Base-by-base conservation (phyloP, 768 basidiomycete species). In the Pisolithus tinctorius region DNA sequence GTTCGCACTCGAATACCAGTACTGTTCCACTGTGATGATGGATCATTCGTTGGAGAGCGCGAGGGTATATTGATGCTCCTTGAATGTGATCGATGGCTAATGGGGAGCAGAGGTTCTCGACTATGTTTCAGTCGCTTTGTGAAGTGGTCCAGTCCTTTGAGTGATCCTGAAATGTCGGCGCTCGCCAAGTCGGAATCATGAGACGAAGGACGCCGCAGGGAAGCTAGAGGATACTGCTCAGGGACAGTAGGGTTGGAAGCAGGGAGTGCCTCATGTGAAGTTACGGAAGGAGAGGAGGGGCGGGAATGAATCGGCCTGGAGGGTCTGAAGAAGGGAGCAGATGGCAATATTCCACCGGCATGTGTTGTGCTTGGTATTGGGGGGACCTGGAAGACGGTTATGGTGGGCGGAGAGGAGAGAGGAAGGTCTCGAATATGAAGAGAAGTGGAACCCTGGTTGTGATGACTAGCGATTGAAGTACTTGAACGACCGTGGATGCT, bases 241-340 rank as follows among this genome's bases (percentile, higher is more conserved):
- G 53, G 17, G 55, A 50, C 42, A 52, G 51, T 25, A 48, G 65
- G 41, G 60, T 62, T 10, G 57, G 62, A 31, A 60, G 68, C 42
- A 56, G 61, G 39, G 58, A 52, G 4, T 71, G 69, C 60, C 40
- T 67, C 70, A 52, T 61, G 65, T 46, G 63, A 65, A 40, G 65
- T 66, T 47, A 58, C 57, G 46, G 61, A 60, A 34, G 57, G 59
- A 7, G 72, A 70, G 47, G 72, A 62, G 25, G 71, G 73, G 23
- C 65, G 78, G 29, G 73, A 77, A 55, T 80, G 71, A 23, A 66
- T 65, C 0, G 86, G 88, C 46, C 82, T 75, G 4, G 82, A 78
- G 4, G 87, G 86, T 20, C 75, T 80, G 61, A 90, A 90, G 71
- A 91, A 90, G 6, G 85, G 83, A 4, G 86, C 80, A 9, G 87